phyloP scores from a whole-genome alignment of 2,329 filamentous ascomycete species.

The Meredithiella fracta region DNA sequence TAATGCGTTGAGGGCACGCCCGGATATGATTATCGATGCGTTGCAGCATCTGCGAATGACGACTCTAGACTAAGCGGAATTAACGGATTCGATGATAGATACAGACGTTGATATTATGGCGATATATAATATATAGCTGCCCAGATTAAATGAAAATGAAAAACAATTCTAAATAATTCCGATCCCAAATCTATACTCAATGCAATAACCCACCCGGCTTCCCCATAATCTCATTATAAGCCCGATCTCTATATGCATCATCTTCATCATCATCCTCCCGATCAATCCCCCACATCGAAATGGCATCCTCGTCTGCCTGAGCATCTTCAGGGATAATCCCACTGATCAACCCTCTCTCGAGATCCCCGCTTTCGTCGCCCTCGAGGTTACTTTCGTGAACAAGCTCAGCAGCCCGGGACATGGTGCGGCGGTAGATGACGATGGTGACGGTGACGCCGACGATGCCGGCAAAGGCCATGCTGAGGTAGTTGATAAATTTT shows the following conservation, averaged over 20 bases:
- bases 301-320: slow-evolving; percentile 43
- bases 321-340: slow-evolving; percentile 35
- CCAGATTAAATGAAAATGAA: no score
- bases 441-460: slow-evolving; percentile 63
- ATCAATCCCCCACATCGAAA: slow-evolving; percentile 38
- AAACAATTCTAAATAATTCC: neutral
- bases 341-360: slow-evolving; percentile 28
- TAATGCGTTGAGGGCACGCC: slow-evolving; percentile 56
- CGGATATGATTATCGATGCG: slow-evolving; percentile 45
- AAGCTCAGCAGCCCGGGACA: slow-evolving; percentile 44
- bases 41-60: slow-evolving; percentile 41
- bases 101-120: neutral
- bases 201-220: slow-evolving; percentile 12
- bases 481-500: slow-evolving; percentile 68
- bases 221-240: slow-evolving; percentile 13
- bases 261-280: slow-evolving; percentile 19
- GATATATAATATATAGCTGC: no score
- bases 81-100: neutral
- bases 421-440: slow-evolving; percentile 64
- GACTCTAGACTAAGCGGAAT: slow-evolving; percentile 12
- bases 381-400: slow-evolving; percentile 25
- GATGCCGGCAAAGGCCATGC: slow-evolving; percentile 54
- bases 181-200: neutral
- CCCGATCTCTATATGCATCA: slow-evolving; percentile 13
- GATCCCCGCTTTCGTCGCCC: slow-evolving; percentile 21